Evolutionary conservation across 352 stramenopile genomes (phyloP).

Genomic region (Pythium pectinolyticum): DNA sequence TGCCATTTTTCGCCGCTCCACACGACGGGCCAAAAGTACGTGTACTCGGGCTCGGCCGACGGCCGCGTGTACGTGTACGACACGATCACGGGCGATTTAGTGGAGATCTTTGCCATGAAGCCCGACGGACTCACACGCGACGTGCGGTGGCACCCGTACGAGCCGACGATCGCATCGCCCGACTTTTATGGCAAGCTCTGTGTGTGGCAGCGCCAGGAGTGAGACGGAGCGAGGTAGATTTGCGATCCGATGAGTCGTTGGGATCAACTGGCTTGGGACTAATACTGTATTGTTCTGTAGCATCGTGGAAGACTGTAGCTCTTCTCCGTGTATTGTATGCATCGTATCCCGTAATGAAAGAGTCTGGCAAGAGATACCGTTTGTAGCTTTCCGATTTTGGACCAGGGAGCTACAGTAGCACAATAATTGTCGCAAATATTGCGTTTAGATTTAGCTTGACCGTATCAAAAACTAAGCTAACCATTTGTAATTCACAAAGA

Average conservation of each 20-base stretch:
- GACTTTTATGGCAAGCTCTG: slow-evolving; percentile 88
- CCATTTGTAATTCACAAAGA: too few species aligned
- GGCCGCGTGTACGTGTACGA: slow-evolving; percentile 86
- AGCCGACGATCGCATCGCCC: slow-evolving; percentile 78
- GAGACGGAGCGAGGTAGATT: too few species aligned
- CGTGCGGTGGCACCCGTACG: slow-evolving; percentile 82
- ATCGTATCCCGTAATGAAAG: too few species aligned
- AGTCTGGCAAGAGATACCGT: too few species aligned
- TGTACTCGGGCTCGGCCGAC: slow-evolving; percentile 83
- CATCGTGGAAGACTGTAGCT: too few species aligned
- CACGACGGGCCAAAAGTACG: slow-evolving; percentile 85
- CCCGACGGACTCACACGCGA: slow-evolving; percentile 78
- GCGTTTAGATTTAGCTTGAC: too few species aligned
- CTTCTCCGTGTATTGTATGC: too few species aligned
- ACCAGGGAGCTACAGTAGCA: too few species aligned
- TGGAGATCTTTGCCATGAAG: slow-evolving; percentile 80
- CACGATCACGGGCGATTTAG: slow-evolving; percentile 63
- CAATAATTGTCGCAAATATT: too few species aligned
- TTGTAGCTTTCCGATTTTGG: too few species aligned
- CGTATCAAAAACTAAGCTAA: too few species aligned
- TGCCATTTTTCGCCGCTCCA: slow-evolving; percentile 87
- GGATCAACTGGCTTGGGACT: neutral
- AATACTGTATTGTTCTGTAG: too few species aligned
- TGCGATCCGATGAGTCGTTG: neutral
- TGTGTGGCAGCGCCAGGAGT: slow-evolving; percentile 71